Conservation (phyloP, 768 basidiomycete genomes). For the Rhodotorula kratochvilovae region DNA sequence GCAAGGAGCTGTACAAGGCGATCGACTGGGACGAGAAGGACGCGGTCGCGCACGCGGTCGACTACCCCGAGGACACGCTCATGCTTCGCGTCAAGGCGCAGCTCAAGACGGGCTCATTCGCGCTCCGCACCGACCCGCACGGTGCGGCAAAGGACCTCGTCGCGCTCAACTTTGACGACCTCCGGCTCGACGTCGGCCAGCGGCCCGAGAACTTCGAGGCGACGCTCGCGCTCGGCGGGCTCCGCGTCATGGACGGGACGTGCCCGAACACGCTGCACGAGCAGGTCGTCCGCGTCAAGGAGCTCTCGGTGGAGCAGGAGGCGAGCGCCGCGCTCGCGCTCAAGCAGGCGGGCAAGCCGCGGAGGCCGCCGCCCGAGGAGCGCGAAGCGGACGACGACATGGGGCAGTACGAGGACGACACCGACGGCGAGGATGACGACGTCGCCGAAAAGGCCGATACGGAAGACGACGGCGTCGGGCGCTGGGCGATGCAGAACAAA, state of each 20-base stretch:
- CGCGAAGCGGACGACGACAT: slow-evolving; percentile 34
- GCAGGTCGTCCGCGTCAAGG: slow-evolving; percentile 83
- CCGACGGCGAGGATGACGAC: slow-evolving; percentile 15
- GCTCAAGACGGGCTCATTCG: slow-evolving; percentile 81
- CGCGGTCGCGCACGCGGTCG: slow-evolving; percentile 64
- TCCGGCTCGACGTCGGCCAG: slow-evolving; percentile 77
- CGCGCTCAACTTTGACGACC: slow-evolving; percentile 78
- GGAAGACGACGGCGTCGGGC: slow-evolving; percentile 17
- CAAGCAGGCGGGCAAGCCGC: slow-evolving; percentile 44
- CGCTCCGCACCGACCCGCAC: slow-evolving; percentile 68
- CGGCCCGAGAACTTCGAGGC: slow-evolving; percentile 81
- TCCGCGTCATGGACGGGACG: slow-evolving; percentile 89
- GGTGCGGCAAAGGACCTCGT: slow-evolving; percentile 63
- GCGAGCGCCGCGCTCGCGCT: slow-evolving; percentile 32
- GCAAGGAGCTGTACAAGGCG: slow-evolving; percentile 79
- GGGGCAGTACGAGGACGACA: slow-evolving; percentile 26
- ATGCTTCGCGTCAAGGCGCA: slow-evolving; percentile 69
- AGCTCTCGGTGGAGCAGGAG: slow-evolving; percentile 40
- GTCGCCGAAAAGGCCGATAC: slow-evolving; percentile 11
- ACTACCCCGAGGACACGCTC: slow-evolving; percentile 71
- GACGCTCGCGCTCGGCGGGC: slow-evolving; percentile 73
- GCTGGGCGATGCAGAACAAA: slow-evolving; percentile 40
- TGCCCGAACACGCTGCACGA: slow-evolving; percentile 71
- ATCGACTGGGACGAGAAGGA: slow-evolving; percentile 88
- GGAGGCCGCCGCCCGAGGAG: slow-evolving; percentile 29